Base-by-base conservation (phyloP, 2,329 filamentous ascomycete genomes). In the Lachnellula hyalina region DNA sequence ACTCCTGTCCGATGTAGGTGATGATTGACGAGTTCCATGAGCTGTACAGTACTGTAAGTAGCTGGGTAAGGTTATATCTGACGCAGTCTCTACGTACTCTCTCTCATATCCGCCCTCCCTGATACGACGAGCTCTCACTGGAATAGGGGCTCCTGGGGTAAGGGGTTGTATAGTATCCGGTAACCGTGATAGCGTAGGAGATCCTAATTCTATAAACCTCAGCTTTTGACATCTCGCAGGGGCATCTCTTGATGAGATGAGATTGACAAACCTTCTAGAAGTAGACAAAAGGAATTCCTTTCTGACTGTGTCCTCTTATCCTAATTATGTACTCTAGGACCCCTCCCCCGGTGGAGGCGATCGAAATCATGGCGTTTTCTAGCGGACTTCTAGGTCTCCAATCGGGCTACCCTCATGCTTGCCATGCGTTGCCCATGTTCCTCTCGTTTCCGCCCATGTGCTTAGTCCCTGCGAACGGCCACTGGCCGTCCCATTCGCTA, bases 341-440 rank as follows among this genome's bases (percentile, higher is more conserved):
- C 34, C 17, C 12, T 17, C 28, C 28, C 28, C 28, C 4, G 28
- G 3, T 32, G 28, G 28, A 32, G 41, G 50, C 51, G 32, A 28
- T 47, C 45, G 41, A 25, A 55, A 51, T 42, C 28, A 47, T 28
- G 25, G 49, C 49, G 49, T 46, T 46, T 55, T 55, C 53, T 52
- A 55, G 45, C 48, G 44, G 17, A 14, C 34, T 55, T 49, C 53
- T 52, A 55, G 53, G 36, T 32, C 34, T 44, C 49, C 34, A 47
- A 52, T 52, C 41, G 50, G 50, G n/a, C 15, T 28, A 38, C 28
- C 42, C 21, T 52, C 41, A 47, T 38, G 32, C 28, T 32, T 55
- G 47, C 52, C 52, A 49, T 52, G 44, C 49, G 19, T 53, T 14
- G 21, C 48, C 50, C 47, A 49, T 28, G 45, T 38, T 53, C 11